Evolutionary conservation across 1,284 basidiomycete genomes (phyloP).

Genomic region (Fomitopsis palustris): DNA sequence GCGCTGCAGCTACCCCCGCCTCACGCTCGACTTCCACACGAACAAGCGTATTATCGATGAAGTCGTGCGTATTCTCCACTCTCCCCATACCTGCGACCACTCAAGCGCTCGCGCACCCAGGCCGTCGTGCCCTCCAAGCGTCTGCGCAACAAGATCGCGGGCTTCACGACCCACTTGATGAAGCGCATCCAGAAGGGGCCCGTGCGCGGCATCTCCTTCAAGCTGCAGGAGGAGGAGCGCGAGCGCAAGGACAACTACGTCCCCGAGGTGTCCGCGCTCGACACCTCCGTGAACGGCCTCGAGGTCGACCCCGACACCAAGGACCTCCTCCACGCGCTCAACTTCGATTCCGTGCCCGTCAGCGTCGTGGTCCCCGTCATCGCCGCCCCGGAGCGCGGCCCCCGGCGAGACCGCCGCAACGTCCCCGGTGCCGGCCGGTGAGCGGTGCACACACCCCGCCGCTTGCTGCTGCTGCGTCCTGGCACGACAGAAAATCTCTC

Average conservation of each 20-base stretch:
- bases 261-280: conserved; percentile 93
- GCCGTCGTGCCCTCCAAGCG: conserved; percentile 98
- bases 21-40: conserved; percentile 97
- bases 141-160: conserved; percentile 99
- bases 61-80: conserved; percentile 62
- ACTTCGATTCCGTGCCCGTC: conserved; percentile 87
- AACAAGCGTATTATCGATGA: conserved; percentile 99
- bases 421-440: conserved; percentile 79
- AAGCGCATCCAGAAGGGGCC: conserved; percentile 99
- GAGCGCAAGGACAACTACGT: conserved; percentile 99
- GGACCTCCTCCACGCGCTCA: conserved; percentile 86
- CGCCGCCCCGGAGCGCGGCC: conserved; percentile 69
- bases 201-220: conserved; percentile 99
- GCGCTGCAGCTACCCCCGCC: conserved; percentile 78
- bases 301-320: conserved; percentile 92
- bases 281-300: conserved; percentile 69
- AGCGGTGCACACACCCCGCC: no score
- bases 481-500: not conserved
- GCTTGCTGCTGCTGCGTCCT: conserved; percentile 1
- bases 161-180: conserved; percentile 99
- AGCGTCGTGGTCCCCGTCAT: conserved; percentile 66
- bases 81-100: not conserved
- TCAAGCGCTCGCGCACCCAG: conserved; percentile 34
- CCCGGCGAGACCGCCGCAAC: conserved; percentile 72
- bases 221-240: conserved; percentile 99